phyloP scores from a whole-genome alignment of 192 early-diverging fungal species.

The Backusella australiensis region DNA sequence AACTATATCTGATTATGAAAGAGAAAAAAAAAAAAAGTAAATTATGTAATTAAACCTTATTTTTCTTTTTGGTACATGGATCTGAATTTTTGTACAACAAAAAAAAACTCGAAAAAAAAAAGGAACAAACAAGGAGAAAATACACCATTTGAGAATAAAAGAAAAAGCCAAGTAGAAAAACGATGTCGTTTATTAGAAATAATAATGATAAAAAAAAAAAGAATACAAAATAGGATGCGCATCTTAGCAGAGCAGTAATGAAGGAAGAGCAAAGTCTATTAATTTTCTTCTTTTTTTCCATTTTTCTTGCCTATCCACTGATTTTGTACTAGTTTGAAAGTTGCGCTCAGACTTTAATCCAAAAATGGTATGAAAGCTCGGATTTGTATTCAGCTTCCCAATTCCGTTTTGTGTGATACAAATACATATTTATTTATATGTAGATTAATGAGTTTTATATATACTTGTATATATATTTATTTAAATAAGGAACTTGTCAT shows the following conservation, averaged over 20 bases:
- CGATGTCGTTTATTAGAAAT: neutral
- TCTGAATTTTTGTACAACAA: neutral
- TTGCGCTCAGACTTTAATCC: conserved; percentile 8
- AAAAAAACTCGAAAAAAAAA: neutral
- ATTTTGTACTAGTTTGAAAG: conserved; percentile 1
- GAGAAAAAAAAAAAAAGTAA: neutral
- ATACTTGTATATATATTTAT: neutral
- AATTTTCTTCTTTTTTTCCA: neutral
- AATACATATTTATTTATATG: conserved; percentile 1
- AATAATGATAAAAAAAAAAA: neutral
- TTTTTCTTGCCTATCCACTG: neutral
- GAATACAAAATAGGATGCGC: neutral
- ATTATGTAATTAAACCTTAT: conserved; percentile 1
- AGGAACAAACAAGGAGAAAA: neutral
- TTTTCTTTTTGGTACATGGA: neutral
- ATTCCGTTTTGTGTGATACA: neutral
- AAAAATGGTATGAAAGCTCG: conserved; percentile 2
- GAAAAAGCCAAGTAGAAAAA: neutral
- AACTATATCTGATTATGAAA: neutral
- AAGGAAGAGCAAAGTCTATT: neutral
- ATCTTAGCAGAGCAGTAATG: neutral
- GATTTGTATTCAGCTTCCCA: neutral
- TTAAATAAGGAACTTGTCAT: neutral
- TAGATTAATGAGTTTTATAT: neutral
- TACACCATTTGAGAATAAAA: neutral